Base-by-base conservation (phyloP, 2,329 filamentous ascomycete species). In the Fusarium mexicanum region DNA sequence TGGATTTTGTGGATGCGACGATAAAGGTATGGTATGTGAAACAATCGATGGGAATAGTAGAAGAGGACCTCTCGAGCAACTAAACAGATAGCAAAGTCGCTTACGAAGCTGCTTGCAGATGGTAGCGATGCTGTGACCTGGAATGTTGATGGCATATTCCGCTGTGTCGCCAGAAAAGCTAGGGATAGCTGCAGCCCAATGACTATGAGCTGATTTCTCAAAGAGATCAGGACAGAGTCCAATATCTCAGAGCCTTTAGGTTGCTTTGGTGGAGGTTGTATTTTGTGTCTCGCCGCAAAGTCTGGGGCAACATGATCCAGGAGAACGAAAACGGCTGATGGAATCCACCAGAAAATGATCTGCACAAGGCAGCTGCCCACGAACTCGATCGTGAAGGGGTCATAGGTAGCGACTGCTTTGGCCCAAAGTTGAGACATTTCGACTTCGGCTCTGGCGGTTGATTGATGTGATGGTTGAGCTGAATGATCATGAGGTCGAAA, bases 31-130 rank as follows among this genome's bases (percentile, higher is more conserved):
- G 84, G 86, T 11, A 81, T 76, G 79, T 90, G 88, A 9, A 91
- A 81, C 7, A 87, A 74, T 12, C 88, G 86, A 77, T 91, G 89
- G 31, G 82, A 77, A 73, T 88, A 89, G 81, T 90, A 90, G 79
- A 90, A 90, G 24, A 88, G 72, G 4, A 83, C 69, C 74, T 91
- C 88, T 54, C 88, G 85, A 13, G 84, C 70, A 13, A 85, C 70
- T 7, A 84, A 72, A 61, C 83, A 84, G 70, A 86, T 50, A 14
- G 80, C 10, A 29, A 89, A 67, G 73, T 90, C 84, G 12, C 78
- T 74, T 4, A 78, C 41, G 46, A 88, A 70, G 51, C 85, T 83
- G 17, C 37, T 29, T 1, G 78, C 20, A 1, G 81, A 60, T 5
- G 87, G 87, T 0, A 87, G 71, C 0, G 78, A 70, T 3, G 80